A percentile compares a stretch with the other conserved stretches of the same genome.
These are phyloP conservation scores for Aspergillus neotritici DNA, from an alignment of 2,329 filamentous ascomycete genomes.

Conservation along the genomic window DNA sequence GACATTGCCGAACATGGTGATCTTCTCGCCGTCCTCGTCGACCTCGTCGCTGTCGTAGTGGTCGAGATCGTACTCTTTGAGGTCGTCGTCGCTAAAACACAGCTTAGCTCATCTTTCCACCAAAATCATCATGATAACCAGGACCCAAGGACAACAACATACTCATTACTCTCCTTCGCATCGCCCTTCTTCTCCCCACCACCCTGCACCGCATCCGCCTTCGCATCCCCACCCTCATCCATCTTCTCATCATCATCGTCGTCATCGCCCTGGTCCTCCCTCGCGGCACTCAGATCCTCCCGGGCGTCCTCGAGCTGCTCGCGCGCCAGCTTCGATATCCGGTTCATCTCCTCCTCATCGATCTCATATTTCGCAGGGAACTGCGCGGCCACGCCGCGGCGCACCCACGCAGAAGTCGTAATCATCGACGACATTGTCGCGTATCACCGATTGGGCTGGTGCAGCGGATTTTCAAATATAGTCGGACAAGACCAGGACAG, in stretches of 20 bases:
- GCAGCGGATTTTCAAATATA: too few relatives aligned
- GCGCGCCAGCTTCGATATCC: constrained; percentile 68
- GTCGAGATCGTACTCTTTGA: constrained; percentile 94
- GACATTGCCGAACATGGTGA: constrained; percentile 93
- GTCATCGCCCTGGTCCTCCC: constrained; percentile 42
- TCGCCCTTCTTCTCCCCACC: constrained; percentile 15
- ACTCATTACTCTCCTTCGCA: constrained; percentile 19
- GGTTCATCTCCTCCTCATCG: constrained; percentile 68
- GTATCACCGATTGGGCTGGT: background rate
- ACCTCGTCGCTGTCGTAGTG: constrained; percentile 84
- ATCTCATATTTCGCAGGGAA: constrained; percentile 71
- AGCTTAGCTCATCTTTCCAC: constrained; percentile 7
- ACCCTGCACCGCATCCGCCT: constrained; percentile 19
- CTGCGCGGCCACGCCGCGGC: constrained; percentile 67
- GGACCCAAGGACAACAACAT: background rate
- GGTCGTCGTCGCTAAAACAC: constrained; percentile 59
- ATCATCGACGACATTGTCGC: constrained; percentile 59
- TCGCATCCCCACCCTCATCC: constrained; percentile 24
- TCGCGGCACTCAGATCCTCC: constrained; percentile 72
- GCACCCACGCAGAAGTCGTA: constrained; percentile 69
- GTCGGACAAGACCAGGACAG: too few relatives aligned
- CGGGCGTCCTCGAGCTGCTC: constrained; percentile 87
- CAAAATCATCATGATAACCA: background rate
- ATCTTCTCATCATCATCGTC: constrained; percentile 34
- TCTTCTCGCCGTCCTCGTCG: constrained; percentile 61